phyloP scores from a whole-genome alignment of 1,139 yeast genomes.

The Debaryomyces psychrophilus region DNA sequence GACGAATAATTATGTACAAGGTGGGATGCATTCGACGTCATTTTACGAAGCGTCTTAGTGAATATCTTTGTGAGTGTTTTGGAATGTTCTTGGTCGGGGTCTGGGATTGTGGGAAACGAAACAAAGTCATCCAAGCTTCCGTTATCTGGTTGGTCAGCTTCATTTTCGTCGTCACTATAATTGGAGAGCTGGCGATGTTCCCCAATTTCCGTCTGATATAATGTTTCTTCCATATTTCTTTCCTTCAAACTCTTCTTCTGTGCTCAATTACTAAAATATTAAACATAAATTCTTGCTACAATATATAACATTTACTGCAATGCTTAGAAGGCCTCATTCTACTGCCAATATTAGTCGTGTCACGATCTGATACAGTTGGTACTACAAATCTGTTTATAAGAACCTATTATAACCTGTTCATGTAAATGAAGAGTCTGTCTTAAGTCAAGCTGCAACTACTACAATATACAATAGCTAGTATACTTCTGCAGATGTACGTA shows the following conservation, averaged over 20 bases:
- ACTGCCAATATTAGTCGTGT: slow-evolving; percentile 9
- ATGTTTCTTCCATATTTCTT: slow-evolving; percentile 2
- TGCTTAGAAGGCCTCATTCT: not conserved
- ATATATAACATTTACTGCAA: not conserved
- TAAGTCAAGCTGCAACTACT: not conserved
- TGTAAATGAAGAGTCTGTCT: not conserved
- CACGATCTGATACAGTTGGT: not conserved
- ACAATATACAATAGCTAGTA: not conserved
- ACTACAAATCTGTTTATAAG: not conserved
- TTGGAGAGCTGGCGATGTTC: slow-evolving; percentile 10
- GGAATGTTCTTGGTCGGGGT: slow-evolving; percentile 41
- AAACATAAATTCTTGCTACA: not conserved
- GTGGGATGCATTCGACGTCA: slow-evolving; percentile 48
- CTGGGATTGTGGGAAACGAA: slow-evolving; percentile 51
- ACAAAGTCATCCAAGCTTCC: slow-evolving; percentile 34
- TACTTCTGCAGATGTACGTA: not conserved
- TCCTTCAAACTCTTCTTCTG: not conserved
- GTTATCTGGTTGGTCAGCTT: not conserved
- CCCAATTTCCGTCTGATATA: not conserved
- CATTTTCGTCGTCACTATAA: slow-evolving; percentile 24
- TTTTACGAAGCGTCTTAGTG: slow-evolving; percentile 46
- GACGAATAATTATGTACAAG: slow-evolving; percentile 38
- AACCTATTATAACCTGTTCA: not conserved
- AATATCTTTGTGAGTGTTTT: slow-evolving; percentile 38
- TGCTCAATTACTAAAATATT: not conserved